phyloP scores from a whole-genome alignment of 106 monocot species.

The Dactylorhiza incarnata region DNA sequence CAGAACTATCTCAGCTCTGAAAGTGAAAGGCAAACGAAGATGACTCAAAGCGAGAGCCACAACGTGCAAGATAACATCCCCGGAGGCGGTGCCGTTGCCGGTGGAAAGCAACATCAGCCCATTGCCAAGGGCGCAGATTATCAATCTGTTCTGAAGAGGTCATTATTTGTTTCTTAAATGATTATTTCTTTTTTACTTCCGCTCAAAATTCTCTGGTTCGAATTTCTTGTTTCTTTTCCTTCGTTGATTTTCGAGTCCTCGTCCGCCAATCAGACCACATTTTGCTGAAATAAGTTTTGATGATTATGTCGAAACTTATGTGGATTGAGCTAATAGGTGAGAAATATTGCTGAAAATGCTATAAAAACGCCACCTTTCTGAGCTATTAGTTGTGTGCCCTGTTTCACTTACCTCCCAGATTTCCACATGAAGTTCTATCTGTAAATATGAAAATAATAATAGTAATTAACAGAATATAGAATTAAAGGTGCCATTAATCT shows the following conservation, averaged over 20 bases:
- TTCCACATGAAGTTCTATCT: too few relatives aligned
- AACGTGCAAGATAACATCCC: constrained; percentile 39
- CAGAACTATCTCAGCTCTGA: constrained; percentile 4
- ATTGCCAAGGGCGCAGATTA: constrained; percentile 40
- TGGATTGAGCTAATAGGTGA: too few relatives aligned
- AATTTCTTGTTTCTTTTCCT: not conserved
- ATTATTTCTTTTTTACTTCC: not conserved
- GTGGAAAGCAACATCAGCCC: constrained; percentile 42
- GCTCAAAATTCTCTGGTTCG: not conserved
- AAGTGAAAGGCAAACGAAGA: not conserved
- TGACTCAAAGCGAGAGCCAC: constrained; percentile 26
- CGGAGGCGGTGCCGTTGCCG: constrained; percentile 14
- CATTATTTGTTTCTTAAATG: not conserved
- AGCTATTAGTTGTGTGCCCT: too few relatives aligned
- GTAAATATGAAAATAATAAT: too few relatives aligned
- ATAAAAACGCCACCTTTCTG: too few relatives aligned
- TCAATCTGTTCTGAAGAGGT: constrained; percentile 79
- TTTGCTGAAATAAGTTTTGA: too few relatives aligned
- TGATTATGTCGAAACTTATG: too few relatives aligned
- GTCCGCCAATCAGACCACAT: not conserved
- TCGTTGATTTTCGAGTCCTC: not conserved
- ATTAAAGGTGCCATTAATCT: too few relatives aligned
- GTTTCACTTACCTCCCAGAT: too few relatives aligned
- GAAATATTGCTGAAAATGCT: too few relatives aligned
- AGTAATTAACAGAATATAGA: too few relatives aligned